These are phyloP conservation scores for Gnetum montanum DNA, from an alignment of 75 land plant genomes.

Conservation along the genomic window DNA sequence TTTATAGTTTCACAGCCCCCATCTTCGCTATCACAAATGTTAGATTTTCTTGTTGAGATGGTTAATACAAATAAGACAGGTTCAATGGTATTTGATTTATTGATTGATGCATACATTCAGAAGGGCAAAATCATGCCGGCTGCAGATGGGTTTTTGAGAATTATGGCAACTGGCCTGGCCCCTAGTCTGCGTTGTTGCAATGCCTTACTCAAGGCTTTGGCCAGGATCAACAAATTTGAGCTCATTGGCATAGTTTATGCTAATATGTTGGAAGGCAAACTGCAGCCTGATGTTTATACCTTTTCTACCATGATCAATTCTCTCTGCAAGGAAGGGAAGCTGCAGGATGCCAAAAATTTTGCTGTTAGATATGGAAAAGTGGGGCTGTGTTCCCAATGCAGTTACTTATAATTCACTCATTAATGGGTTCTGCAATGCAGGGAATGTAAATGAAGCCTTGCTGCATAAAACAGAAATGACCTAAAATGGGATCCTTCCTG, in stretches of 20 bases:
- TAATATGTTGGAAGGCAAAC: constrained; percentile 22
- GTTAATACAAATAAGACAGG: neutral
- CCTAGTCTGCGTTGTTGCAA: constrained; percentile 39
- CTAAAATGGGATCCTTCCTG: constrained; percentile 29
- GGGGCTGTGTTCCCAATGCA: constrained; percentile 40
- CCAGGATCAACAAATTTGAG: constrained; percentile 12
- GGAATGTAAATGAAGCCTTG: constrained; percentile 33
- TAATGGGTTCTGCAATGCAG: constrained; percentile 28
- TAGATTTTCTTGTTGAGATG: constrained; percentile 9
- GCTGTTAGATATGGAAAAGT: constrained; percentile 37
- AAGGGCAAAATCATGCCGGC: constrained; percentile 19
- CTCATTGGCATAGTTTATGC: constrained; percentile 36
- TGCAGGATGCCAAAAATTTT: constrained; percentile 28
- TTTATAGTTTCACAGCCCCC: constrained; percentile 9
- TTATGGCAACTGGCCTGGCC: constrained; percentile 6
- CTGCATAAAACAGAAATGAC: constrained; percentile 26
- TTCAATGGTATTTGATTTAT: constrained; percentile 20
- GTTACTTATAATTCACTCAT: constrained; percentile 55
- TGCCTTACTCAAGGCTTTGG: constrained; percentile 28
- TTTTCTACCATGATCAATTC: constrained; percentile 37
- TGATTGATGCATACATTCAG: constrained; percentile 30
- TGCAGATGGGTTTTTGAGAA: constrained; percentile 6
- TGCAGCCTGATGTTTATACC: constrained; percentile 49
- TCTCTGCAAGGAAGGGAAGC: constrained; percentile 33
- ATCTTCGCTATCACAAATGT: neutral